Evolutionary conservation across 148 eudicot genomes (phyloP), one percentile per base, ranked within the genome.

Genomic region (Heliosperma pusillum): DNA sequence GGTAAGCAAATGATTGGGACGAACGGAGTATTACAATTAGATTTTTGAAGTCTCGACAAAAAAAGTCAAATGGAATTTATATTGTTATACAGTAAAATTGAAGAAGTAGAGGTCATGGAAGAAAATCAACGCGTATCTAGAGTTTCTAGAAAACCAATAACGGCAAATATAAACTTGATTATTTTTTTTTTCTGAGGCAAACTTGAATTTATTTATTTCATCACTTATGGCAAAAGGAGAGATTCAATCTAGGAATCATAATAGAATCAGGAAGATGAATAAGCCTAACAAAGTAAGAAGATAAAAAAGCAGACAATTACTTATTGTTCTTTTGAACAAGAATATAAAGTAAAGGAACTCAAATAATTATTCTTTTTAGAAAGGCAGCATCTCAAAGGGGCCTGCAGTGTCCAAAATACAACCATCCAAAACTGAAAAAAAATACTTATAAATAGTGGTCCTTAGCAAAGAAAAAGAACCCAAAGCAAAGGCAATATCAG

Each of bases 351-450:
- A 77, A 76, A 29, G 44, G 44, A 66, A 69, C 36, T 55, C 26
- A 55, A 68, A 73, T 66, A 30, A 57, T 10, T 16, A 57, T 10
- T 16, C 52, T 62, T 10, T 24, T 40, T 11, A 53, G 2, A 75
- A 77, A 44, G 76, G 25, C 67, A 81, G 75, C 74, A 81, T 81
- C 74, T 63, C 50, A 73, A 70, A 73, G 78, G 80, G 77, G 4
- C 80, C 77, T 50, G 72, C 74, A 73, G 3, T 81, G 77, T 77
- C 78, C 83, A 81, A 72, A 67, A 81, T 81, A 68, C 74, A 81
- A 77, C 78, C 80, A 73, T 81, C 80, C 83, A 81, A 81, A 81
- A 73, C 72, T 52, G 71, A 62, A 74, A 73, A 52, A 50, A 74
- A 42, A 74, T 50, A 65, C 76, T 69, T 36, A 69, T 44, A 68